Evolutionary conservation across 176 grass and related monocot species (phyloP).

Genomic region (Triticum dicoccoides): DNA sequence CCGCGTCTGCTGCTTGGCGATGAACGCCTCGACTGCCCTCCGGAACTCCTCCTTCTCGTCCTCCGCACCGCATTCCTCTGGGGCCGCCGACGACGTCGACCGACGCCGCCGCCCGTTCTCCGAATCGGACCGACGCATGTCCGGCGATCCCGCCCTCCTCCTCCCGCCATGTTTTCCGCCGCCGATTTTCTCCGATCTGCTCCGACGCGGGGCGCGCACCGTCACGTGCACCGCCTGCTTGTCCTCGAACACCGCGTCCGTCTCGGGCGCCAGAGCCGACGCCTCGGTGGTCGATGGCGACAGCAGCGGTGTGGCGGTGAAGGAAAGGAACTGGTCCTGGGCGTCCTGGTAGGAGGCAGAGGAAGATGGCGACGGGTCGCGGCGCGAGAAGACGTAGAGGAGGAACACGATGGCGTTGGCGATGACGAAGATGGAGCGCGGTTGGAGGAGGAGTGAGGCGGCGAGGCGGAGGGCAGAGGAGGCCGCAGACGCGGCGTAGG

Average conservation of each 20-base stretch:
- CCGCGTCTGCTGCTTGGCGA: constrained; percentile 57
- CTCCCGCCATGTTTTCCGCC: not conserved
- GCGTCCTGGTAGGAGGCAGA: not conserved
- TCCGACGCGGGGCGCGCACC: constrained; percentile 38
- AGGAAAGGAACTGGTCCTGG: constrained; percentile 6
- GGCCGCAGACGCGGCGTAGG: constrained; percentile 24
- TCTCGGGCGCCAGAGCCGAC: not conserved
- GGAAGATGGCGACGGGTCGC: constrained; percentile 5
- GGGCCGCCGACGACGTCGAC: not conserved
- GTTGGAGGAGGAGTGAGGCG: constrained; percentile 20
- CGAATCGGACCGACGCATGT: constrained; percentile 55
- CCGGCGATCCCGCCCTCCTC: constrained; percentile 22
- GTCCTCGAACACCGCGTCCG: constrained; percentile 45
- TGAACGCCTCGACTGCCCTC: constrained; percentile 62
- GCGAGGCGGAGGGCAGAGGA: constrained; percentile 30
- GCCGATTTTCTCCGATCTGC: constrained; percentile 44
- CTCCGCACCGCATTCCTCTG: constrained; percentile 29
- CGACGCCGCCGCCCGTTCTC: constrained; percentile 31
- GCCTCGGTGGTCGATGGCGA: constrained; percentile 8
- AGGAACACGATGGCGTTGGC: constrained; percentile 57
- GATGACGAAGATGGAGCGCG: constrained; percentile 32
- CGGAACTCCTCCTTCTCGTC: constrained; percentile 58
- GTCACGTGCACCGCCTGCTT: constrained; percentile 50
- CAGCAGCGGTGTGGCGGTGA: not conserved
- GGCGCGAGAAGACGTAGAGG: constrained; percentile 44